Evolutionary conservation across 139 green algal species (phyloP).

Genomic region (Diplosphaera chodatii): DNA sequence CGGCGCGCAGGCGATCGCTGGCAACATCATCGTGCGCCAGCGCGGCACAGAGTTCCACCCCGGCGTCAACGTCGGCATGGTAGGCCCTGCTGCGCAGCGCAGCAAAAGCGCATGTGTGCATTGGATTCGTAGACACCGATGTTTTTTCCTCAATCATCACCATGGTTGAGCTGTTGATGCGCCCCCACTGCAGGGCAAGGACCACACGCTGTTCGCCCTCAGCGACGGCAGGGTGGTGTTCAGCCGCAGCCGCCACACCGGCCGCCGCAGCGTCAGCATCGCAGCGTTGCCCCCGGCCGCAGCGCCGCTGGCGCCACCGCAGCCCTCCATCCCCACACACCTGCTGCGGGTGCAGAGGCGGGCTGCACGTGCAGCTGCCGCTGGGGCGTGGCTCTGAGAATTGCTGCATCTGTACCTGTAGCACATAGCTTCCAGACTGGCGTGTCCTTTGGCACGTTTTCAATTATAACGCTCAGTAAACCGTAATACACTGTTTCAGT

Average conservation of each 20-base stretch:
- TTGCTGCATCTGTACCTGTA: too few species aligned
- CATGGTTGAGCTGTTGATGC: too few species aligned
- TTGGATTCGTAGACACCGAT: too few species aligned
- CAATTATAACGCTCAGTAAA: too few species aligned
- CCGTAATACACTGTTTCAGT: too few species aligned
- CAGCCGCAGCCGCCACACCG: conserved; percentile 21
- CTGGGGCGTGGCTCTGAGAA: neutral
- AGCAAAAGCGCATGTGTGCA: too few species aligned
- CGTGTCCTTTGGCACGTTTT: too few species aligned
- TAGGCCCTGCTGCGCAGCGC: too few species aligned
- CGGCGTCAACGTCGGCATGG: conserved; percentile 78
- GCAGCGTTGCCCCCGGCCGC: conserved; percentile 11
- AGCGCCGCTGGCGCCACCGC: neutral
- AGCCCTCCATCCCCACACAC: neutral
- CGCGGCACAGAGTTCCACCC: conserved; percentile 84
- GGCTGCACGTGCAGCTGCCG: conserved; percentile 1
- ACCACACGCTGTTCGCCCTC: conserved; percentile 87
- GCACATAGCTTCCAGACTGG: too few species aligned
- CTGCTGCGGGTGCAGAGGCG: conserved; percentile 3
- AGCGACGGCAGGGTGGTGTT: conserved; percentile 68
- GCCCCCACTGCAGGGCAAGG: conserved; percentile 49
- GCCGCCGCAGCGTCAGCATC: conserved; percentile 32
- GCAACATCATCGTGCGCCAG: conserved; percentile 91
- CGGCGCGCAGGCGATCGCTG: conserved; percentile 67
- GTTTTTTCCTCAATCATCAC: too few species aligned